Conservation (phyloP, 768 basidiomycete genomes). For the Butyriboletus loyo region DNA sequence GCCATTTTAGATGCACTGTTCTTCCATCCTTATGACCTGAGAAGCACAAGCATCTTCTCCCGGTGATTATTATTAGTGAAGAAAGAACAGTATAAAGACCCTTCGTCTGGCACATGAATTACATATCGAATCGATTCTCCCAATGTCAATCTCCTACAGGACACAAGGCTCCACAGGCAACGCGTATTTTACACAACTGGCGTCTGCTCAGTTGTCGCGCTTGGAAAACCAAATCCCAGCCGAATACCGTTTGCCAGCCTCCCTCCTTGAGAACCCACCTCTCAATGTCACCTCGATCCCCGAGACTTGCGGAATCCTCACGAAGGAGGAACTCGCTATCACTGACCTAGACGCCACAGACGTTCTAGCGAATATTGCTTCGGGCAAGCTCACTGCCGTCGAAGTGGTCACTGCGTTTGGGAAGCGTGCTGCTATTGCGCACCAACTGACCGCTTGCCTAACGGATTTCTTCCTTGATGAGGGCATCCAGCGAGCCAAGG, state of each 20-base stretch:
- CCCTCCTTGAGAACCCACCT: constrained; percentile 19
- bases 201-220: constrained; percentile 14
- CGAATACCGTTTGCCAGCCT: constrained; percentile 12
- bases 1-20: no score
- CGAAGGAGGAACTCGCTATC: constrained; percentile 30
- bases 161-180: constrained; percentile 23
- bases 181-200: constrained; percentile 16
- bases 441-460: constrained; percentile 42
- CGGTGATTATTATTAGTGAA: not conserved
- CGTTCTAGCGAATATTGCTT: constrained; percentile 27
- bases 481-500: constrained; percentile 35
- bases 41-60: not conserved
- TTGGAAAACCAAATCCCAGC: constrained; percentile 24
- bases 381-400: constrained; percentile 34
- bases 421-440: constrained; percentile 52
- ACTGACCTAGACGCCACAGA: constrained; percentile 39
- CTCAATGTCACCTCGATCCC: constrained; percentile 35
- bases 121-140: not conserved
- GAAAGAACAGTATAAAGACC: not conserved
- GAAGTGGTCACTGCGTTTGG: constrained; percentile 41
- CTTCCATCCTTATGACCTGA: constrained; percentile 2
- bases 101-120: not conserved
- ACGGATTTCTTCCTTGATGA: constrained; percentile 46
- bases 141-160: constrained; percentile 20
- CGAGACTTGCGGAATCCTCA: constrained; percentile 30